Percentiles rank a stretch among this genome's conserved stretches.
Evolutionary conservation across 2,329 filamentous ascomycete species (phyloP).

Genomic region (Calonectria hawksworthii): DNA sequence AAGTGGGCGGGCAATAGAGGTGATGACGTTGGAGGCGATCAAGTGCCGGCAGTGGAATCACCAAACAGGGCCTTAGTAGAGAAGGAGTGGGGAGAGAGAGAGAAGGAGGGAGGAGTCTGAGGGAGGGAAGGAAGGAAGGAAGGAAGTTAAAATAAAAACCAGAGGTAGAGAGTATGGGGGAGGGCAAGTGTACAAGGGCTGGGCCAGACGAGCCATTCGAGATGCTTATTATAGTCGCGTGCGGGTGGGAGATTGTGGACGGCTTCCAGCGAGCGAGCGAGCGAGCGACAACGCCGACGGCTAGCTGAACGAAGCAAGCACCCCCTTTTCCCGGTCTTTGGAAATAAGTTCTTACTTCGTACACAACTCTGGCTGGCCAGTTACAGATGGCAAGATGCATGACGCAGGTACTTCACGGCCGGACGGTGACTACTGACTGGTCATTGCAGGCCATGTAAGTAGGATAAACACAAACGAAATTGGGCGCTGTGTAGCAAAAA

Average conservation of each 20-base stretch:
- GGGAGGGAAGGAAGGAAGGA: not conserved
- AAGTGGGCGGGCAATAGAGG: not conserved
- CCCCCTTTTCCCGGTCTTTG: slow-evolving; percentile 19
- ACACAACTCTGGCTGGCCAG: slow-evolving; percentile 21
- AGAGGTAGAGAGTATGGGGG: not conserved
- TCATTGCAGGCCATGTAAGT: slow-evolving; percentile 14
- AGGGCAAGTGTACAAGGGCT: slow-evolving; percentile 18
- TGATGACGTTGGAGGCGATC: slow-evolving; percentile 12
- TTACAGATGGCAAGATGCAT: slow-evolving; percentile 19
- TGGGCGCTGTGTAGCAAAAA: slow-evolving; percentile 25
- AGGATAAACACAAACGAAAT: slow-evolving; percentile 5
- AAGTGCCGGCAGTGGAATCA: not conserved
- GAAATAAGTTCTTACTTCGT: slow-evolving; percentile 14
- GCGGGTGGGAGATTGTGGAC: slow-evolving; percentile 17
- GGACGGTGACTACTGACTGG: slow-evolving; percentile 19
- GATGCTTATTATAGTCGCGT: slow-evolving; percentile 30
- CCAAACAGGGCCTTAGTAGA: not conserved
- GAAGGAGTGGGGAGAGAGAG: not conserved
- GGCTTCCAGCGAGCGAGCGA: not conserved
- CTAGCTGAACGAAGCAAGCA: slow-evolving; percentile 15
- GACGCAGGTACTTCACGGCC: slow-evolving; percentile 16
- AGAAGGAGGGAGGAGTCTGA: not conserved
- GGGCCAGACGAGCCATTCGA: slow-evolving; percentile 20
- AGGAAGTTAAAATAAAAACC: slow-evolving; percentile 6
- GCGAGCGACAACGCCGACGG: slow-evolving; percentile 9